A percentile compares a stretch with the other conserved stretches of the same genome.
phyloP scores from a whole-genome alignment of 495 filamentous ascomycete species.

The Penicillium cosmopolitanum region DNA sequence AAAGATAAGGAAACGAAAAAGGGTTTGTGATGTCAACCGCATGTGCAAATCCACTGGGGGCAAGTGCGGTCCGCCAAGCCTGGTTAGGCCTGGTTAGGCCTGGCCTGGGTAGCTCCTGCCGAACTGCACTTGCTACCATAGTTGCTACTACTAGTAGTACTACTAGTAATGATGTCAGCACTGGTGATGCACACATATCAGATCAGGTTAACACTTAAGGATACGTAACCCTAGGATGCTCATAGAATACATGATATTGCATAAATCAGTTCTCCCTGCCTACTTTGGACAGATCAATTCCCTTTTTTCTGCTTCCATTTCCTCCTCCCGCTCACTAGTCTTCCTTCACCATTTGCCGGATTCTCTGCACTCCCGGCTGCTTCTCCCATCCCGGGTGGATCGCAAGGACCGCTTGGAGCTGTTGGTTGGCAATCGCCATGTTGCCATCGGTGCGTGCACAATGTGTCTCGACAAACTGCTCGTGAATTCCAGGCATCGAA shows the following conservation, averaged over 20 bases:
- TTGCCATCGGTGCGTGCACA: slow-evolving; percentile 15
- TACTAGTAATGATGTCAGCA: slow-evolving; percentile 22
- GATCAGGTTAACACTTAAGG: too few species aligned
- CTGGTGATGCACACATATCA: too few species aligned
- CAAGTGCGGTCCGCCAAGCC: background rate
- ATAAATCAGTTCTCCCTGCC: too few species aligned
- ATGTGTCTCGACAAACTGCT: slow-evolving; percentile 13
- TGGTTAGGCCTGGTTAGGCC: too few species aligned
- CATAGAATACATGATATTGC: too few species aligned
- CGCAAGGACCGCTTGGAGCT: background rate
- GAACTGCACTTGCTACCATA: background rate
- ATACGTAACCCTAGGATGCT: too few species aligned
- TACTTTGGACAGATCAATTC: background rate
- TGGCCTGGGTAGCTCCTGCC: slow-evolving; percentile 8
- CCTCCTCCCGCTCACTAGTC: background rate
- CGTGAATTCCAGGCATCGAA: slow-evolving; percentile 1
- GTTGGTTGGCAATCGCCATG: background rate
- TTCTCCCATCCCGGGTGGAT: background rate
- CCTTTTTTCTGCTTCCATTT: too few species aligned
- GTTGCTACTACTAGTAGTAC: too few species aligned
- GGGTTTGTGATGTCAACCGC: slow-evolving; percentile 19
- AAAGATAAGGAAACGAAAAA: background rate
- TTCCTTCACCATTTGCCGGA: slow-evolving; percentile 1
- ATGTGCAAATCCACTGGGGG: slow-evolving; percentile 10
- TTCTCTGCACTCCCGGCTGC: background rate